Base-by-base conservation (phyloP, 2,329 filamentous ascomycete species). In the Trichoderma sp. region DNA sequence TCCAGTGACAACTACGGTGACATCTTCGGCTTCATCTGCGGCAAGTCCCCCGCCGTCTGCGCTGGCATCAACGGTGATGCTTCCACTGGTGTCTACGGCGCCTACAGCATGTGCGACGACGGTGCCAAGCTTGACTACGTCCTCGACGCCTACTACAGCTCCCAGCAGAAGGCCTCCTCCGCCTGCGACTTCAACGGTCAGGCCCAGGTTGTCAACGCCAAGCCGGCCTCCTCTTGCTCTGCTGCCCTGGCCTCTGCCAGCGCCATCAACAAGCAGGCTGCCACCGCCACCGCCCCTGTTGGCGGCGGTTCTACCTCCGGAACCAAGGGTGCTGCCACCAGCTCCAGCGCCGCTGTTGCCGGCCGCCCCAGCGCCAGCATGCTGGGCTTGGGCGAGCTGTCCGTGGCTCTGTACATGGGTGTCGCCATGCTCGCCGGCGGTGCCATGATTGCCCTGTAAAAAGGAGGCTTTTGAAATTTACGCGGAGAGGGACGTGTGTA, bases 1-100 rank as follows among this genome's bases (percentile, higher is more conserved):
- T 81, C 85, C 71, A 77, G 82, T 59, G 83, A 89, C 64, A 81
- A 87, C 67, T 90, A 88, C 74, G 87, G 86, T 59, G 81, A 85
- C 17, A 86, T 95, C 72, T 98, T 98, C 80, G 84, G 83, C 77
- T 89, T 82, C 78, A 86, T 94, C 79, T 95, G 92, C 80, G 90
- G 88, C 67, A 75, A 80, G 53, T 77, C 83, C 68, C 76, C 80
- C 54, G 75, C 78, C 39, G 84, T 86, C 72, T 95, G 92, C 80
- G 80, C 78, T 27, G 92, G 89, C 65, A 93, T 95, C 80, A 82
- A 80, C 71, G 84, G 84, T 72, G 90, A 94, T 79, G 85, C 85
- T 61, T 87, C 85, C 69, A 85, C 83, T 22, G 92, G 91, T 74
- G 81, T 84, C 70, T 95, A 92, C 78, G 92, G 92, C 73, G 86